Percentiles rank a stretch among this genome's conserved stretches.
Evolutionary conservation across 2,329 filamentous ascomycete species (phyloP).

Genomic region (Pseudogymnoascus destructans): DNA sequence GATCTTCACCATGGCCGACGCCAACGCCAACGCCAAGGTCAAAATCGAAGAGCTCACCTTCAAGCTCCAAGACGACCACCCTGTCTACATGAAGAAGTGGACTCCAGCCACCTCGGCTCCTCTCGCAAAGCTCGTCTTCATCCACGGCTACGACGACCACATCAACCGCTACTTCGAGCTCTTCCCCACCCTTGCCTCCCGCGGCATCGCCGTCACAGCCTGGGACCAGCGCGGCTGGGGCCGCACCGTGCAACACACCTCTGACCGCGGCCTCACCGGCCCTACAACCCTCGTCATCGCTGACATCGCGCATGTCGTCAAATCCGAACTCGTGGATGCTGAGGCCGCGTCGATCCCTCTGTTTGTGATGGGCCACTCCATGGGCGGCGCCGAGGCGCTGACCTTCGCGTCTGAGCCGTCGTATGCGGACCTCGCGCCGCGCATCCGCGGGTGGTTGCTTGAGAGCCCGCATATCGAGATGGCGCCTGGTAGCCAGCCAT

Average conservation of each 20-base stretch:
- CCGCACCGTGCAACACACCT: constrained; percentile 46
- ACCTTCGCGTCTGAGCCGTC: constrained; percentile 39
- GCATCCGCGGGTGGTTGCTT: constrained; percentile 60
- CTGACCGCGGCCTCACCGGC: constrained; percentile 60
- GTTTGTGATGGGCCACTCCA: constrained; percentile 82
- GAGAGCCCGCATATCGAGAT: constrained; percentile 72
- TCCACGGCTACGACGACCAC: constrained; percentile 88
- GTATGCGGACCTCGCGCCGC: constrained; percentile 41
- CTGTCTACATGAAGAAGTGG: constrained; percentile 5
- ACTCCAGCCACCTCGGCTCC: constrained; percentile 9
- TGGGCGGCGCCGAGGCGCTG: constrained; percentile 73
- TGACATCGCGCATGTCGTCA: constrained; percentile 68
- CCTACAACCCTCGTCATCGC: constrained; percentile 58
- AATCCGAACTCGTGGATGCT: constrained; percentile 35
- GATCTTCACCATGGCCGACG: background rate
- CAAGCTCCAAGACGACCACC: background rate
- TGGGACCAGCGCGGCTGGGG: constrained; percentile 91
- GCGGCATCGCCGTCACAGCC: constrained; percentile 61
- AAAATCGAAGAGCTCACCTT: constrained; percentile 2
- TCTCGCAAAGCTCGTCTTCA: constrained; percentile 62
- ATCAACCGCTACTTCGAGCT: constrained; percentile 63
- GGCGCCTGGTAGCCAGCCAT: constrained; percentile 50
- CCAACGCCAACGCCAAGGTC: constrained; percentile 2
- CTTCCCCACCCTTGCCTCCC: constrained; percentile 54
- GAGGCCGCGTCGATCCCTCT: constrained; percentile 41